Evolutionary conservation across 2,329 filamentous ascomycete species (phyloP), one percentile per base, ranked within the genome.

Genomic region (Nothophoma quercina): DNA sequence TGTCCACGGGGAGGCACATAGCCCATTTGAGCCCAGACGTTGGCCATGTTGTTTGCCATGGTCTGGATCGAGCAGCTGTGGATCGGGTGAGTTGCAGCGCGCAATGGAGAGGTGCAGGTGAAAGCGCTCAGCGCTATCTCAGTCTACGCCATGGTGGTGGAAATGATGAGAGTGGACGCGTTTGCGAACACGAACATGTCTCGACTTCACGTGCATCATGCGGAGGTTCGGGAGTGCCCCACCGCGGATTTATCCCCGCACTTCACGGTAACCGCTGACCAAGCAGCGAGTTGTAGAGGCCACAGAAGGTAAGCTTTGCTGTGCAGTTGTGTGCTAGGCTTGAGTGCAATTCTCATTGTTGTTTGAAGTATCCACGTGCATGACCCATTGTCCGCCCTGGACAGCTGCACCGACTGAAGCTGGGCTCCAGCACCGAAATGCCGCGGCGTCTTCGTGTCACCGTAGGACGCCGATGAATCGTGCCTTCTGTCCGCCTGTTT

Each of bases 1-100:
- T 73, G 73, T 22, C 81, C 81, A 30, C 78, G 78, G 5, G 81
- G 81, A 22, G 80, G 77, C 9, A 72, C 69, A 56, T 83, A 82
- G 62, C 75, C 73, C 80, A 82, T 82, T 18, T 78, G 75, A 15
- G 72, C 68, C 80, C 80, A 83, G 41, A 83, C 78, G 57, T 76
- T 78, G 15, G 72, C 62, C 35, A 63, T 65, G 42, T 36, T 57
- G 33, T 51, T 56, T 19, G 59, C 56, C 60, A 64, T 68, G 19
- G 35, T 29, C 7, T 26, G 18, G 15, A 28, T 35, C 22, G 9
- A 12, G 21, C 13, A 38, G 13, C 22, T 19, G 10, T 28, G 7
- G 4, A 25, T 16, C 13, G 12, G 16, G n/a, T 16, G 23, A 16
- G 3, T 7, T 18, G 21, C 23, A 12, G 29, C 25, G 33, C 32